Base-by-base conservation (phyloP, 2,329 filamentous ascomycete genomes). In the Pseudocercospora eumusae region DNA sequence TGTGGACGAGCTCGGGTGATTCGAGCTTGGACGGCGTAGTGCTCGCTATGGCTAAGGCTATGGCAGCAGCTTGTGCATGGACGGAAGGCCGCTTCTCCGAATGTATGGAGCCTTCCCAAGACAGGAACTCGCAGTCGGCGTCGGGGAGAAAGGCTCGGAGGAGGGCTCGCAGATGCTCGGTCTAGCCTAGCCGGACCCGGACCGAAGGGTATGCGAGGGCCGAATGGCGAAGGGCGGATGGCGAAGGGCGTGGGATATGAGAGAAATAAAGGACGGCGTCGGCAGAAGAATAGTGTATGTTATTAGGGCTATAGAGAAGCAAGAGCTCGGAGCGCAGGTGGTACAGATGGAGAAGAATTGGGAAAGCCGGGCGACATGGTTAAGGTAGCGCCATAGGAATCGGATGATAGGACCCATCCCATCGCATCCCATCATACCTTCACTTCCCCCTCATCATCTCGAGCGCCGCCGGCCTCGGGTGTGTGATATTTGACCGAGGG, bases 141-240 rank as follows among this genome's bases (percentile, higher is more conserved):
- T 44, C 20, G 23, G 36, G 15, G 20, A 15, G 31, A 21, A n/a
- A 52, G 25, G 47, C 31, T 21, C 52, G 52, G 28, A 33, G 25
- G n/a, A 23, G 52, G 33, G 52, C n/a, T 33, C 52, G 52, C 28
- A 33, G 52, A 36, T 36, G 52, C 28, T 54, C 52, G 52, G 52
- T 20, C 28, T 54, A 28, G 18, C 52, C 52, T 28, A 27, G 18
- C 52, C 52, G n/a, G n/a, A n/a, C n/a, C n/a, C n/a, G n/a, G n/a
- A n/a, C n/a, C n/a, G 52, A 36, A n/a, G 23, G 52, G 15, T 20
- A 54, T 54, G 52, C 52, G 52, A 49, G 20, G 9, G 44, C 44
- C 18, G 13, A 33, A 28, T 28, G 13, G 44, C n/a, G 18, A n/a
- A n/a, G n/a, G n/a, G n/a, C n/a, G n/a, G n/a, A n/a, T n/a, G n/a